Conservation (phyloP, 257 asterid genomes). For the Capsicum pubescens region DNA sequence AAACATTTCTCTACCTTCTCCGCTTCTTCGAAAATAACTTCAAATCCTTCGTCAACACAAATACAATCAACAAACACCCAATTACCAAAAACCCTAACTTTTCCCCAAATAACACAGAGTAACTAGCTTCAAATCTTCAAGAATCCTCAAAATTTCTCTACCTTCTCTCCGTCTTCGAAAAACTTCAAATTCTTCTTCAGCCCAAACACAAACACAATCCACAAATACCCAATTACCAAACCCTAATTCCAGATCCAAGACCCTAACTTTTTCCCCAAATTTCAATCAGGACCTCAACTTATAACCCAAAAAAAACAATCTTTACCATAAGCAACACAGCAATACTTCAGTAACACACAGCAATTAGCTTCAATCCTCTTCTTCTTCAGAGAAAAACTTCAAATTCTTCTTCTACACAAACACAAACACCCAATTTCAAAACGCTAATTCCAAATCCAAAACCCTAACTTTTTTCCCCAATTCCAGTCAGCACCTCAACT, state of each 20-base stretch:
- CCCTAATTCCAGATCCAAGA: slow-evolving; percentile 24
- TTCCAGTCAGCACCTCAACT: slow-evolving; percentile 21
- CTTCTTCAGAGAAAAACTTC: neutral
- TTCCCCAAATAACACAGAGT: neutral
- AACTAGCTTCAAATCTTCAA: too few relatives aligned
- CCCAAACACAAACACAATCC: neutral
- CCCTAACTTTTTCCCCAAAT: slow-evolving; percentile 28
- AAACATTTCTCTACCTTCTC: slow-evolving; percentile 58
- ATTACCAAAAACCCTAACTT: slow-evolving; percentile 20
- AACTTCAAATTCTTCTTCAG: slow-evolving; percentile 21
- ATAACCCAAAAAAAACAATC: slow-evolving; percentile 18
- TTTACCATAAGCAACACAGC: neutral
- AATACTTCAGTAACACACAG: neutral
- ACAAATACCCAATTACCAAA: neutral
- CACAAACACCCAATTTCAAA: slow-evolving; percentile 19
- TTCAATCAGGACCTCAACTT: slow-evolving; percentile 31
- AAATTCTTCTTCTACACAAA: neutral
- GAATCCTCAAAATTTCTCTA: too few relatives aligned
- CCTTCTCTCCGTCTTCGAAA: neutral
- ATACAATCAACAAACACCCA: neutral
- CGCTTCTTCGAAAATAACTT: neutral
- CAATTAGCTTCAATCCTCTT: slow-evolving; percentile 15
- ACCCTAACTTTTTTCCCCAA: slow-evolving; percentile 23
- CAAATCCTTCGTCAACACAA: slow-evolving; percentile 18
- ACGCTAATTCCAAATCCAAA: neutral